Evolutionary conservation across 1,284 basidiomycete genomes (phyloP).

Genomic region (Puccinia hordei): DNA sequence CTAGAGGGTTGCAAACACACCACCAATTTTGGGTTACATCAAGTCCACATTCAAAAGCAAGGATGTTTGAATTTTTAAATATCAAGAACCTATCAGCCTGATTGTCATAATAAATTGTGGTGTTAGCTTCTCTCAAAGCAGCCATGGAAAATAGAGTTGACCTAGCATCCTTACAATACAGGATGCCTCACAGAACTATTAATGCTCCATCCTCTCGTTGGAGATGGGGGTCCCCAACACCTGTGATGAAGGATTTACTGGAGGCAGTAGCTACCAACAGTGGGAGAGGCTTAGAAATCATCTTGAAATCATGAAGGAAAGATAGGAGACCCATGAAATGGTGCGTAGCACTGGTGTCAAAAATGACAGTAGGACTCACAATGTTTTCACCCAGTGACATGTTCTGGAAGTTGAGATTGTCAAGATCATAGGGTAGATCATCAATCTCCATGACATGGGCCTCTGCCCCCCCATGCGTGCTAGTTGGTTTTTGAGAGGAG

Average conservation of each 20-base stretch:
- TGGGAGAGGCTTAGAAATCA: background rate
- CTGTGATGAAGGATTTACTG: background rate
- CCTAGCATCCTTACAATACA: background rate
- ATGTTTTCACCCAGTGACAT: background rate
- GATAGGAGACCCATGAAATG: background rate
- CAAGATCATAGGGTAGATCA: background rate
- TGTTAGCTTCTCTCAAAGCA: background rate
- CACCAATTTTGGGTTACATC: no score
- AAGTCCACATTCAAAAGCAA: background rate
- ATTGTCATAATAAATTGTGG: background rate
- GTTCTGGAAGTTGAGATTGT: background rate
- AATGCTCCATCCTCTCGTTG: background rate
- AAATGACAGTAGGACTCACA: background rate
- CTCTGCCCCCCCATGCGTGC: background rate
- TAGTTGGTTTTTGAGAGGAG: no score
- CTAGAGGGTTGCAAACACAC: no score
- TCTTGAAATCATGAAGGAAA: background rate
- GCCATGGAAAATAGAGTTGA: background rate
- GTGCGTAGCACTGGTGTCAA: background rate
- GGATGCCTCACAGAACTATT: background rate
- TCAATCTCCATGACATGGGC: background rate
- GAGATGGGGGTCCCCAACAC: background rate
- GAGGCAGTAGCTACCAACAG: background rate
- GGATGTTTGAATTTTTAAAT: background rate
- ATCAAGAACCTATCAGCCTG: background rate